Conservation (phyloP, 225 moss, liverwort and hornwort genomes). For the Thuidium tamariscinum region DNA sequence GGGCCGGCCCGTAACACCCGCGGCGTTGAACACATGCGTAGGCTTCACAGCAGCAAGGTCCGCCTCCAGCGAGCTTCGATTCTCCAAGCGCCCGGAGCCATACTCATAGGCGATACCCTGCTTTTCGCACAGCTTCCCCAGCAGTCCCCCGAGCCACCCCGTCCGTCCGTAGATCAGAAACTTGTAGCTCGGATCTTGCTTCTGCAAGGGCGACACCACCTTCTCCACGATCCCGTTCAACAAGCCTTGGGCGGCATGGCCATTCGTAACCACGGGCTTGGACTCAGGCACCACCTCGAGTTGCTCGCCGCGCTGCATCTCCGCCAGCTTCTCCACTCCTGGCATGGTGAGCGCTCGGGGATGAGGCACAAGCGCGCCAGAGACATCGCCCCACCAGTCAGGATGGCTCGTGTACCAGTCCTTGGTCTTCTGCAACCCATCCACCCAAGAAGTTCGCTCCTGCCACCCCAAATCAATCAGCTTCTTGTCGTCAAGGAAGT, state of each 20-base stretch:
- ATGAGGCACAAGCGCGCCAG: constrained; percentile 34
- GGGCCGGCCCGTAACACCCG: constrained; percentile 38
- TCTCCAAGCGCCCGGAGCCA: constrained; percentile 40
- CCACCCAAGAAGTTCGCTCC: constrained; percentile 33
- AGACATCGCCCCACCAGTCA: constrained; percentile 44
- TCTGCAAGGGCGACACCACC: background rate
- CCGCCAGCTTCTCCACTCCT: constrained; percentile 19
- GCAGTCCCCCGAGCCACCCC: constrained; percentile 31
- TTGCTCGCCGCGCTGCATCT: constrained; percentile 12
- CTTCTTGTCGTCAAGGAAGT: constrained; percentile 37
- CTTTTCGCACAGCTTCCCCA: constrained; percentile 37
- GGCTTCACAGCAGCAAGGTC: constrained; percentile 35
- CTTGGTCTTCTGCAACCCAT: constrained; percentile 33
- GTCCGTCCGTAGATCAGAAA: constrained; percentile 40
- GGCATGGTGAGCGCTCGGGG: constrained; percentile 29
- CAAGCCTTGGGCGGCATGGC: background rate
- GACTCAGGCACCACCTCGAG: background rate
- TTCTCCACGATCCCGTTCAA: background rate
- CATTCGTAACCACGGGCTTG: background rate
- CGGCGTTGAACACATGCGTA: constrained; percentile 45
- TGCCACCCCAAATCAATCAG: constrained; percentile 36
- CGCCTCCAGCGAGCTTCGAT: constrained; percentile 22
- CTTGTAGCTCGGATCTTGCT: constrained; percentile 11
- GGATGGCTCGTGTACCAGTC: constrained; percentile 36
- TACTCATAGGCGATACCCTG: constrained; percentile 31